phyloP scores from a whole-genome alignment of 805 yeast genomes.

The Wilhelminamyces savonicus region DNA sequence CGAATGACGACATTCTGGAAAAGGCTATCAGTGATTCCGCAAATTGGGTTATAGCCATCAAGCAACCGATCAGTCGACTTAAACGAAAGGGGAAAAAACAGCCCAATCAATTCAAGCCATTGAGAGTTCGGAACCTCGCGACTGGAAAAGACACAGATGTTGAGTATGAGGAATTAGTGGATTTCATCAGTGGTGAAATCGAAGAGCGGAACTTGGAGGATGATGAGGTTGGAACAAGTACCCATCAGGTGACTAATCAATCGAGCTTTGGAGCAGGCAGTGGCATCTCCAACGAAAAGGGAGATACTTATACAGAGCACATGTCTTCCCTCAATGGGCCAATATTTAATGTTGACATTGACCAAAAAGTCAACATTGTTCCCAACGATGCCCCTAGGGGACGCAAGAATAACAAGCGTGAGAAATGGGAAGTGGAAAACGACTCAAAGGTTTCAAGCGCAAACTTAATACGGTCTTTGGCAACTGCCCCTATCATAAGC shows the following conservation, averaged over 20 bases:
- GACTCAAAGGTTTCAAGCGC: slow-evolving; percentile 59
- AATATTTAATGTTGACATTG: slow-evolving; percentile 22
- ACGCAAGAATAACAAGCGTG: slow-evolving; percentile 62
- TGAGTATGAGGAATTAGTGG: slow-evolving; percentile 58
- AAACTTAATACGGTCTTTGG: slow-evolving; percentile 45
- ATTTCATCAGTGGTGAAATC: slow-evolving; percentile 17
- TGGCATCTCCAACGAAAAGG: background rate
- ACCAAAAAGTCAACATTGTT: slow-evolving; percentile 59
- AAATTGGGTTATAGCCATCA: slow-evolving; percentile 70
- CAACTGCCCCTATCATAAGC: slow-evolving; percentile 66
- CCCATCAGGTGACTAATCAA: slow-evolving; percentile 8
- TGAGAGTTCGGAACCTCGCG: slow-evolving; percentile 61
- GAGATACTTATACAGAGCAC: slow-evolving; percentile 2
- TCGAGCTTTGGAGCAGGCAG: slow-evolving; percentile 2
- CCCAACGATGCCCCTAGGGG: slow-evolving; percentile 80
- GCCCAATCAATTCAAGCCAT: slow-evolving; percentile 56
- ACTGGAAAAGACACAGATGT: slow-evolving; percentile 65
- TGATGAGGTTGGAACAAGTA: slow-evolving; percentile 6
- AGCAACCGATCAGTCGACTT: slow-evolving; percentile 47
- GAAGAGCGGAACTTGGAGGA: slow-evolving; percentile 16
- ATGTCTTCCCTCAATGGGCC: slow-evolving; percentile 15
- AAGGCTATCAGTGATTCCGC: slow-evolving; percentile 66
- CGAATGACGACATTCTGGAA: slow-evolving; percentile 57
- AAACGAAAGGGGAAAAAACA: slow-evolving; percentile 23
- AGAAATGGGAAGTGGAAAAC: slow-evolving; percentile 72